Percentiles rank a stretch among this genome's conserved stretches.
phyloP scores from a whole-genome alignment of 2,329 filamentous ascomycete genomes.

The Didymellaceae sp. region DNA sequence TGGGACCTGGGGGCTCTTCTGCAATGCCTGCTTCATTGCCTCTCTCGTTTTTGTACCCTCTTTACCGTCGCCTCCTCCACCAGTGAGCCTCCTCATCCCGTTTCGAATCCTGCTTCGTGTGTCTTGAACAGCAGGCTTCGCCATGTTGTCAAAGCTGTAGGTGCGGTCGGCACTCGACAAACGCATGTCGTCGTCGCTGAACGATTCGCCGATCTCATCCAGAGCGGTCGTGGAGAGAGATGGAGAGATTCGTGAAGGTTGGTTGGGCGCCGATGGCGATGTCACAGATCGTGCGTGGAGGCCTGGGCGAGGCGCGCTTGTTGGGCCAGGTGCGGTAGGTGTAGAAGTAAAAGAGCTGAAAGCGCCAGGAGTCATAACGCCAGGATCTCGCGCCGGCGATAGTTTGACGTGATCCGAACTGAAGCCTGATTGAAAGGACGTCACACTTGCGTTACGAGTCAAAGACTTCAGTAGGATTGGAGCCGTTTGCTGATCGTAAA shows the following conservation, averaged over 20 bases:
- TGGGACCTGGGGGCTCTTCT: slow-evolving; percentile 56
- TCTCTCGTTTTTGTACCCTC: slow-evolving; percentile 50
- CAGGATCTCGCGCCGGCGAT: slow-evolving; percentile 61
- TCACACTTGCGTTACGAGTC: slow-evolving; percentile 71
- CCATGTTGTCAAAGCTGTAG: slow-evolving; percentile 57
- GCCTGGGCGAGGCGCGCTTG: slow-evolving; percentile 60
- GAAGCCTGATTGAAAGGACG: slow-evolving; percentile 87
- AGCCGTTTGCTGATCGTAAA: slow-evolving; percentile 92
- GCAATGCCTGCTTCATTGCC: slow-evolving; percentile 42
- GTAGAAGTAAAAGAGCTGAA: slow-evolving; percentile 51
- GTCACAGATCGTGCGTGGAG: slow-evolving; percentile 85
- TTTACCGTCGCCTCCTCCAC: slow-evolving; percentile 55
- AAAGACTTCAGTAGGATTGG: slow-evolving; percentile 87
- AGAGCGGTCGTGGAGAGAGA: slow-evolving; percentile 70
- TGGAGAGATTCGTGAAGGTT: slow-evolving; percentile 54
- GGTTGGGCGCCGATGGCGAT: slow-evolving; percentile 68
- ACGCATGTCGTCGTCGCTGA: slow-evolving; percentile 75
- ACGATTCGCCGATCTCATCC: slow-evolving; percentile 75
- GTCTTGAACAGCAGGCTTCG: slow-evolving; percentile 64
- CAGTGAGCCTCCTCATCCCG: slow-evolving; percentile 68
- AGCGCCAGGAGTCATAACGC: slow-evolving; percentile 63
- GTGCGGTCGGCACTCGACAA: slow-evolving; percentile 35
- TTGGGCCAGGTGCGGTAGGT: slow-evolving; percentile 23
- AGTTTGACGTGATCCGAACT: slow-evolving; percentile 67
- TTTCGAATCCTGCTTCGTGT: slow-evolving; percentile 57